phyloP scores from a whole-genome alignment of 108 stramenopile species.

The Pseudonitzschia multiseries region DNA sequence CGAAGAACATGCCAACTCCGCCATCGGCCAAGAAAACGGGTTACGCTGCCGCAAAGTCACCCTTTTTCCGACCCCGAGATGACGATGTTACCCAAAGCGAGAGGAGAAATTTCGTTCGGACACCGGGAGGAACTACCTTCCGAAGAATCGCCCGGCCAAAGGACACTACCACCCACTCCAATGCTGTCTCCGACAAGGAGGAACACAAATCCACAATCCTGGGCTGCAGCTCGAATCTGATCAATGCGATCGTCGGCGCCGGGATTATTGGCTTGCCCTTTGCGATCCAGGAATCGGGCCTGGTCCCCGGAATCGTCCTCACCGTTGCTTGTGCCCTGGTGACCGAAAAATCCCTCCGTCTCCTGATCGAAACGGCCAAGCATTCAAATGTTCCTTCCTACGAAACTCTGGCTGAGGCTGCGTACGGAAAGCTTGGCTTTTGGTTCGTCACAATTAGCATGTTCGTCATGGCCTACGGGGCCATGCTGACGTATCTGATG shows the following conservation, averaged over 20 bases:
- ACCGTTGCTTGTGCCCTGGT: constrained; percentile 55
- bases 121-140: constrained; percentile 14
- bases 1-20: too few species aligned
- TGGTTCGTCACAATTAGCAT: constrained; percentile 69
- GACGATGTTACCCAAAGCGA: background rate
- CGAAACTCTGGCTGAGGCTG: constrained; percentile 76
- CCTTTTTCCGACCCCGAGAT: constrained; percentile 37
- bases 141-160: constrained; percentile 15
- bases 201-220: constrained; percentile 68
- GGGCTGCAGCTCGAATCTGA: constrained; percentile 76
- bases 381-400: constrained; percentile 72
- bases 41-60: constrained; percentile 14
- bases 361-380: constrained; percentile 77
- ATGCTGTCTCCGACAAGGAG: background rate
- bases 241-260: constrained; percentile 85
- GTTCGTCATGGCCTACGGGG: constrained; percentile 85
- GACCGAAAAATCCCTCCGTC: constrained; percentile 70
- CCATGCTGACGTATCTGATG: constrained; percentile 77
- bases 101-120: background rate
- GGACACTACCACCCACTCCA: background rate
- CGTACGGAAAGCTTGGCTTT: constrained; percentile 75
- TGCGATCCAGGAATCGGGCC: constrained; percentile 79
- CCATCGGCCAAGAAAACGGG: too few species aligned
- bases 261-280: constrained; percentile 89
- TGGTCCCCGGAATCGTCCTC: constrained; percentile 67